These are phyloP conservation scores for Zanthoxylum bungeanum DNA, from an alignment of 345 rosid species.

Conservation along the genomic window DNA sequence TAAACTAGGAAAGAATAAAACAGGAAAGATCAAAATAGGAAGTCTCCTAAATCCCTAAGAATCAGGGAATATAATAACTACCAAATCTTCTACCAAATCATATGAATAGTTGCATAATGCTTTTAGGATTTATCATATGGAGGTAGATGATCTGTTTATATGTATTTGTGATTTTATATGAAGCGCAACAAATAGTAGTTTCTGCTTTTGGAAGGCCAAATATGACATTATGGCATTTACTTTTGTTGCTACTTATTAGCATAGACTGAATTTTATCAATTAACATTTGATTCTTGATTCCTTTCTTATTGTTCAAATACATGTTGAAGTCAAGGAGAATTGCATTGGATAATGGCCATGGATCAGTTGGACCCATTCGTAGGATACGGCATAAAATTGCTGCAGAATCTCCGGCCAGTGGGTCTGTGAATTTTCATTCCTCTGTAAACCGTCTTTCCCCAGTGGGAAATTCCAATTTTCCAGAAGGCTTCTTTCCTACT, in stretches of 20 bases:
- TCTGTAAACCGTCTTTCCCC: constrained; percentile 30
- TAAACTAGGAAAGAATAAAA: too few species aligned
- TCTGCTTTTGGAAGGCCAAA: not conserved
- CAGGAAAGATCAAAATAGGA: too few species aligned
- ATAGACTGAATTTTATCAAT: constrained; percentile 4
- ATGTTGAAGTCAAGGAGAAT: too few species aligned
- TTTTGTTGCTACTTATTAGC: constrained; percentile 4
- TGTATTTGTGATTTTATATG: not conserved
- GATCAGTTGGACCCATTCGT: too few species aligned
- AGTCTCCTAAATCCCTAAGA: not conserved
- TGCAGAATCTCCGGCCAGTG: constrained; percentile 32
- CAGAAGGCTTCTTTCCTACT: constrained; percentile 29
- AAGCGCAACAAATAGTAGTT: not conserved
- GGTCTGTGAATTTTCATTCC: constrained; percentile 38
- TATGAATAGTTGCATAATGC: not conserved
- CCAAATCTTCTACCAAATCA: too few species aligned
- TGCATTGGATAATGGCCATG: too few species aligned
- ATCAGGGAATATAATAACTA: too few species aligned
- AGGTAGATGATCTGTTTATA: not conserved
- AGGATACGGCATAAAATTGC: constrained; percentile 36
- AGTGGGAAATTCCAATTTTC: constrained; percentile 32
- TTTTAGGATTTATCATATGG: not conserved
- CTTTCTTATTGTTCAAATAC: constrained; percentile 13
- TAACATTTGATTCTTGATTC: constrained; percentile 3
- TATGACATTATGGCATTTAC: not conserved